Percentiles rank a stretch among this genome's conserved stretches.
Evolutionary conservation across 306 rosid species (phyloP).

Genomic region (Cicer yamashitae): DNA sequence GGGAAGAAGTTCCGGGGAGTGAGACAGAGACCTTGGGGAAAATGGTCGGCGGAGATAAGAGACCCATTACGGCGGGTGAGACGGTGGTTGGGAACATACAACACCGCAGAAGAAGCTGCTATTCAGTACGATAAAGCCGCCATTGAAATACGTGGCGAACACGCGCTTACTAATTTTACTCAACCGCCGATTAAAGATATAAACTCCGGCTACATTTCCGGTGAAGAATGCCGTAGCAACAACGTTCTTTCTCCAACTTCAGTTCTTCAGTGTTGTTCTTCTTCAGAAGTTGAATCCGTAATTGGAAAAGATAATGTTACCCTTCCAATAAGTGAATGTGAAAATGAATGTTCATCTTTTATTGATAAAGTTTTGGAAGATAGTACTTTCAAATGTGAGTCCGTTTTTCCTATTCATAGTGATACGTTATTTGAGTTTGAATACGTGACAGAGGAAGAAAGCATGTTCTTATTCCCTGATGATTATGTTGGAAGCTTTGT

Average conservation of each 20-base stretch:
- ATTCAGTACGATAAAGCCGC: constrained; percentile 93
- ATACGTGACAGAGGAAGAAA: constrained; percentile 29
- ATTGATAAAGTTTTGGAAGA: constrained; percentile 48
- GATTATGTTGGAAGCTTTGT: constrained; percentile 42
- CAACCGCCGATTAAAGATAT: constrained; percentile 27
- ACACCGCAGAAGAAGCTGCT: constrained; percentile 94
- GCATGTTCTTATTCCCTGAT: neutral
- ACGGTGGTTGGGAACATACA: constrained; percentile 87
- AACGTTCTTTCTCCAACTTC: constrained; percentile 69
- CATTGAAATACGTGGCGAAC: constrained; percentile 82
- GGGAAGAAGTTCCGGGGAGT: constrained; percentile 90
- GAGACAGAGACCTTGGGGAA: constrained; percentile 97
- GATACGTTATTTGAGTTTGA: constrained; percentile 54
- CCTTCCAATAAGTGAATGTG: constrained; percentile 26
- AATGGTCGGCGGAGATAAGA: constrained; percentile 98
- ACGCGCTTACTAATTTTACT: constrained; percentile 85
- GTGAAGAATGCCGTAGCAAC: constrained; percentile 18
- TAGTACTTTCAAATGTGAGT: constrained; percentile 3
- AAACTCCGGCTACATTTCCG: constrained; percentile 29
- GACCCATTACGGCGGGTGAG: constrained; percentile 79
- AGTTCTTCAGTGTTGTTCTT: constrained; percentile 53
- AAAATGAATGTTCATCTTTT: constrained; percentile 47
- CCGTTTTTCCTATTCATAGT: constrained; percentile 18
- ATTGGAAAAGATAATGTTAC: constrained; percentile 9
- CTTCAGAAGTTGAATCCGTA: constrained; percentile 53